A percentile compares a stretch with the other conserved stretches of the same genome.
phyloP scores from a whole-genome alignment of 1,284 basidiomycete species.

The Ustilago sp. region DNA sequence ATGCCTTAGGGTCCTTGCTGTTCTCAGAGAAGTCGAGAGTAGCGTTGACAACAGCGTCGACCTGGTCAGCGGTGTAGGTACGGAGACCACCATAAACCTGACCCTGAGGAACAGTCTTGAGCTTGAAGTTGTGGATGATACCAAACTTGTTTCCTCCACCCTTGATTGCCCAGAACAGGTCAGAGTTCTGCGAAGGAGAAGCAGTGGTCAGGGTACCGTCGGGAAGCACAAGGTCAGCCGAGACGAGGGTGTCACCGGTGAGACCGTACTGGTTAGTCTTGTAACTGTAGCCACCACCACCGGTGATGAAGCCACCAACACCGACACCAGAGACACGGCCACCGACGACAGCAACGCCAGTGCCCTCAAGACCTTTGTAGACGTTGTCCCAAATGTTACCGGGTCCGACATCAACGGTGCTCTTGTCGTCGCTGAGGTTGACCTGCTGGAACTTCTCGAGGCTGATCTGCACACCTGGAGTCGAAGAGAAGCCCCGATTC shows the following conservation, averaged over 20 bases:
- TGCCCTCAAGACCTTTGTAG: slow-evolving; percentile 37
- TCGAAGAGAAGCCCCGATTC: slow-evolving; percentile 58
- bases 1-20: slow-evolving; percentile 57
- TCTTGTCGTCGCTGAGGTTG: slow-evolving; percentile 45
- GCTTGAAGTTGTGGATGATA: slow-evolving; percentile 51
- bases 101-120: slow-evolving; percentile 52
- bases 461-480: slow-evolving; percentile 55
- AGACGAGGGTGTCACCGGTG: slow-evolving; percentile 47
- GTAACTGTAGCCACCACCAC: slow-evolving; percentile 58
- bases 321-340: slow-evolving; percentile 59
- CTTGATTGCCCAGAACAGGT: slow-evolving; percentile 54
- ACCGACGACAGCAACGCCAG: slow-evolving; percentile 48
- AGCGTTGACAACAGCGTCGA: slow-evolving; percentile 43
- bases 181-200: slow-evolving; percentile 41
- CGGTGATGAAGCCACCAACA: slow-evolving; percentile 54
- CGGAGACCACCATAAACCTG: slow-evolving; percentile 55
- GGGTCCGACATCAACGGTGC: slow-evolving; percentile 52
- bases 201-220: slow-evolving; percentile 50
- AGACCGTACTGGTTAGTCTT: slow-evolving; percentile 57
- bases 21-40: slow-evolving; percentile 47
- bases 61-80: slow-evolving; percentile 50
- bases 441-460: slow-evolving; percentile 50
- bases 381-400: slow-evolving; percentile 60
- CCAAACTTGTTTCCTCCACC: slow-evolving; percentile 59
- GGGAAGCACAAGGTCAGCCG: slow-evolving; percentile 52